These are phyloP conservation scores for Mycena metata DNA, from an alignment of 768 basidiomycete species.

Conservation along the genomic window DNA sequence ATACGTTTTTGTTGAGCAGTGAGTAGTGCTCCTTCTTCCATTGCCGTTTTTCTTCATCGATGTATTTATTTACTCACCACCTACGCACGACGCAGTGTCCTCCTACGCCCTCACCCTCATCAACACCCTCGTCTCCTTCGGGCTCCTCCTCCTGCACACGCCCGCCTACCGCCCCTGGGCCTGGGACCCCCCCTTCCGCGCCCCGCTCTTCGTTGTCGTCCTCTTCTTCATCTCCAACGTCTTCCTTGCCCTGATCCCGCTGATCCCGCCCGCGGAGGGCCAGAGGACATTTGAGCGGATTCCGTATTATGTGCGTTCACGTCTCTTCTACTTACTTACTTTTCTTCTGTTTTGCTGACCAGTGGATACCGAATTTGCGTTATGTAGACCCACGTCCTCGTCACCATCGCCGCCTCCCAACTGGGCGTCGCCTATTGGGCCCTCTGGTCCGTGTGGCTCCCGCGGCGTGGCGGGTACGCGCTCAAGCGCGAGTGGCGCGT, in stretches of 20 bases:
- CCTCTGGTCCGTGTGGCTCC: constrained; percentile 48
- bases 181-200: constrained; percentile 55
- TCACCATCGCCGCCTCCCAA: constrained; percentile 55
- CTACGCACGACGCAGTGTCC: no score
- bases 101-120: constrained; percentile 39
- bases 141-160: constrained; percentile 48
- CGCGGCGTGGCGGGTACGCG: constrained; percentile 47
- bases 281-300: constrained; percentile 62
- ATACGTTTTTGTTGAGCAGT: constrained; percentile 78
- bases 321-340: neutral
- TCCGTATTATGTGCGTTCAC: constrained; percentile 72
- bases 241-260: constrained; percentile 68
- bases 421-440: constrained; percentile 55
- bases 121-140: constrained; percentile 35
- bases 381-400: constrained; percentile 50
- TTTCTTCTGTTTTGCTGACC: neutral
- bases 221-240: constrained; percentile 73
- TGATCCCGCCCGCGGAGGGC: constrained; percentile 64
- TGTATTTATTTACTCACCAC: no score
- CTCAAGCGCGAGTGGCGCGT: constrained; percentile 47
- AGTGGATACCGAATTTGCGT: neutral
- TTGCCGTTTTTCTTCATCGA: no score
- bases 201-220: constrained; percentile 36
- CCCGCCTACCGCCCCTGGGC: constrained; percentile 42
- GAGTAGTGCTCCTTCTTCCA: constrained; percentile 37